A percentile compares a stretch with the other conserved stretches of the same genome.
These are phyloP conservation scores for Wallemia ichthyophaga DNA, from an alignment of 1,284 basidiomycete genomes.

Conservation along the genomic window DNA sequence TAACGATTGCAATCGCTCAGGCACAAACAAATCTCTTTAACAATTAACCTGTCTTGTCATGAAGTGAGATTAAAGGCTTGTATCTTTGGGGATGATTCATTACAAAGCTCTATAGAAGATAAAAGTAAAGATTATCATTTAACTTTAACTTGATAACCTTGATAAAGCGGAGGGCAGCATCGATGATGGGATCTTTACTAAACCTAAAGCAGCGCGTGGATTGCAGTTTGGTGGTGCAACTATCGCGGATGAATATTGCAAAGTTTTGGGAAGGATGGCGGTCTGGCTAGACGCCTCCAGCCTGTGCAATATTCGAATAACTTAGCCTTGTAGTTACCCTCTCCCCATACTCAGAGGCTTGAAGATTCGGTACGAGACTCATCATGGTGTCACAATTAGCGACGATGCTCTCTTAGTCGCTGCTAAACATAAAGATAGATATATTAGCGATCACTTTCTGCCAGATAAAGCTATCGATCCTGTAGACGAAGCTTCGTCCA, in stretches of 20 bases:
- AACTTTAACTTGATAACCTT: no score
- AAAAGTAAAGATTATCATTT: no score
- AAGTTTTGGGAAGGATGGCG: constrained; percentile 72
- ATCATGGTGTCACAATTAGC: constrained; percentile 69
- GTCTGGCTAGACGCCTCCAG: constrained; percentile 67
- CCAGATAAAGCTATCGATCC: constrained; percentile 65
- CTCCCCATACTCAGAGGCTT: constrained; percentile 63
- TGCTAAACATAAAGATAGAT: constrained; percentile 25
- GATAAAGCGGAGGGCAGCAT: constrained; percentile 76
- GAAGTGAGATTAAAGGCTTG: no score
- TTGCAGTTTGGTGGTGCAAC: constrained; percentile 64
- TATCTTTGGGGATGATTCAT: no score
- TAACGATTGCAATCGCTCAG: no score
- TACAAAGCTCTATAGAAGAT: no score
- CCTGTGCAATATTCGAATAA: constrained; percentile 58
- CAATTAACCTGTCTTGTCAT: no score
- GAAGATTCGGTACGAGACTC: constrained; percentile 52
- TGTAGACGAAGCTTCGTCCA: constrained; percentile 63
- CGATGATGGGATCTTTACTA: constrained; percentile 72
- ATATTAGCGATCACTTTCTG: constrained; percentile 55
- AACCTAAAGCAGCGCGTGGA: constrained; percentile 55
- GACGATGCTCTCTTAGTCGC: constrained; percentile 61
- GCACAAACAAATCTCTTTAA: no score
- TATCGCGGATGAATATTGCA: constrained; percentile 65
- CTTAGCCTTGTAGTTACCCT: constrained; percentile 59